phyloP scores from a whole-genome alignment of 495 filamentous ascomycete genomes.

The Podospora australis region DNA sequence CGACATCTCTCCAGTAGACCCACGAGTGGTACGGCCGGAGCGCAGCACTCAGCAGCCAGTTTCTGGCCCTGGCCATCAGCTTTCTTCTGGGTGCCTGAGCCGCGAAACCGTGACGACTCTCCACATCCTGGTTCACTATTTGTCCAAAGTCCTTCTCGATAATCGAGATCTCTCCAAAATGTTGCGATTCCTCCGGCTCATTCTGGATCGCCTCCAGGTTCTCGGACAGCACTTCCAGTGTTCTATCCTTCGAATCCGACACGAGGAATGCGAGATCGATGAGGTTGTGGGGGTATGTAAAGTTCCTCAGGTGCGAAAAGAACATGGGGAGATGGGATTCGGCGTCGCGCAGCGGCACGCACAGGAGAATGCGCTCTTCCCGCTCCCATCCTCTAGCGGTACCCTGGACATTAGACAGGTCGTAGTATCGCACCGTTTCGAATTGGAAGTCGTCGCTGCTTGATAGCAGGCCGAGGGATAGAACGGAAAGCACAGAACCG shows the following conservation, averaged over 20 bases:
- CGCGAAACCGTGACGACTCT: slow-evolving; percentile 95
- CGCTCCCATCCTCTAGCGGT: slow-evolving; percentile 88
- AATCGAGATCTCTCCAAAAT: slow-evolving; percentile 95
- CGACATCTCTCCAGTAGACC: slow-evolving; percentile 99
- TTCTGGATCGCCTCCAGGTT: slow-evolving; percentile 77
- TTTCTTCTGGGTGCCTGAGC: slow-evolving; percentile 92
- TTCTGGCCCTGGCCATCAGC: slow-evolving; percentile 95
- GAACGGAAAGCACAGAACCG: slow-evolving; percentile 56
- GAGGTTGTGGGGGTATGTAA: slow-evolving; percentile 94
- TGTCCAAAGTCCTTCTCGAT: slow-evolving; percentile 99
- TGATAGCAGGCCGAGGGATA: slow-evolving; percentile 69
- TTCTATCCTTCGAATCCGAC: slow-evolving; percentile 93
- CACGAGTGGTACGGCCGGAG: slow-evolving; percentile 93
- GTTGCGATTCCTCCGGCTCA: slow-evolving; percentile 63
- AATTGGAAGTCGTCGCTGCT: slow-evolving; percentile 66
- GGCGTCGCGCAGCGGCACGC: slow-evolving; percentile 90
- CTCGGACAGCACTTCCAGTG: slow-evolving; percentile 64
- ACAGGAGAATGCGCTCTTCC: slow-evolving; percentile 91
- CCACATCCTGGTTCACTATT: slow-evolving; percentile 95
- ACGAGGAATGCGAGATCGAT: slow-evolving; percentile 97
- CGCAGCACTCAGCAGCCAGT: slow-evolving; percentile 94
- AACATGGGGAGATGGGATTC: slow-evolving; percentile 95
- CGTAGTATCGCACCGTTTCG: slow-evolving; percentile 94
- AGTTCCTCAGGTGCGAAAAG: slow-evolving; percentile 90
- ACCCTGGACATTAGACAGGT: slow-evolving; percentile 83